phyloP scores from a whole-genome alignment of 2,329 filamentous ascomycete species.

The Coleophoma cylindrospora region DNA sequence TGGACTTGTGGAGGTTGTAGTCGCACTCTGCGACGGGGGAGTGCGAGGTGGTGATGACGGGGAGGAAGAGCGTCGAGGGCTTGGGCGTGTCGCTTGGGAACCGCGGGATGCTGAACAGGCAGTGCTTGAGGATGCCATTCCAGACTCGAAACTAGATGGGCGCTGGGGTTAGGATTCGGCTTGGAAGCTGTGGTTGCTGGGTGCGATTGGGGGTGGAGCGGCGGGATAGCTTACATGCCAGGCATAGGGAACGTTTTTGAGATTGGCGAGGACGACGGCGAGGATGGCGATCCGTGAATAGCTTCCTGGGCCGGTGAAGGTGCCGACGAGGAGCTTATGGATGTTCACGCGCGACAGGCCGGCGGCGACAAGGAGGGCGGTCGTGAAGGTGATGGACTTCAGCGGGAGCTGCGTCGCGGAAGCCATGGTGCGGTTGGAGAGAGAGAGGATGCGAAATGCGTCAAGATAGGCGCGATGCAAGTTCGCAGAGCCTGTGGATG shows the following conservation, averaged over 20 bases:
- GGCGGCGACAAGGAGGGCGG: slow-evolving; percentile 11
- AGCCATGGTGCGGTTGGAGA: slow-evolving; percentile 21
- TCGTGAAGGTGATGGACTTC: slow-evolving; percentile 19
- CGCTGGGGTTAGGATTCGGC: background rate
- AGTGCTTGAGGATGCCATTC: slow-evolving; percentile 39
- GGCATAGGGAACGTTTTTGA: slow-evolving; percentile 53
- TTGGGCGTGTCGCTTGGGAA: slow-evolving; percentile 24
- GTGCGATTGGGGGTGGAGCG: too few relatives aligned
- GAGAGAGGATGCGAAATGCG: too few relatives aligned
- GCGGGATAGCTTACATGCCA: slow-evolving; percentile 50
- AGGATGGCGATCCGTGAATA: slow-evolving; percentile 24
- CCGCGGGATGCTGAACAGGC: slow-evolving; percentile 32
- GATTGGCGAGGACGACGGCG: slow-evolving; percentile 41
- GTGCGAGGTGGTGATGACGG: slow-evolving; percentile 52
- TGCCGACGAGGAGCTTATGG: slow-evolving; percentile 11
- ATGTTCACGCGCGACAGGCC: slow-evolving; percentile 18
- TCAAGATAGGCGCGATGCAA: too few relatives aligned
- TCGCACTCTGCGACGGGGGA: slow-evolving; percentile 61
- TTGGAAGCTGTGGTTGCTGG: too few relatives aligned
- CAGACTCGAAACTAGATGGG: slow-evolving; percentile 37
- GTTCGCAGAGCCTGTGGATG: too few relatives aligned
- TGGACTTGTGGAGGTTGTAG: slow-evolving; percentile 70
- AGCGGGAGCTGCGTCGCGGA: slow-evolving; percentile 23
- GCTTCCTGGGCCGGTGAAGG: slow-evolving; percentile 24
- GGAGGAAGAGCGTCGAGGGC: slow-evolving; percentile 48